Percentiles rank a stretch among this genome's conserved stretches.
phyloP scores from a whole-genome alignment of 2,329 filamentous ascomycete species.

The Lasiodiplodia gonubiensis region DNA sequence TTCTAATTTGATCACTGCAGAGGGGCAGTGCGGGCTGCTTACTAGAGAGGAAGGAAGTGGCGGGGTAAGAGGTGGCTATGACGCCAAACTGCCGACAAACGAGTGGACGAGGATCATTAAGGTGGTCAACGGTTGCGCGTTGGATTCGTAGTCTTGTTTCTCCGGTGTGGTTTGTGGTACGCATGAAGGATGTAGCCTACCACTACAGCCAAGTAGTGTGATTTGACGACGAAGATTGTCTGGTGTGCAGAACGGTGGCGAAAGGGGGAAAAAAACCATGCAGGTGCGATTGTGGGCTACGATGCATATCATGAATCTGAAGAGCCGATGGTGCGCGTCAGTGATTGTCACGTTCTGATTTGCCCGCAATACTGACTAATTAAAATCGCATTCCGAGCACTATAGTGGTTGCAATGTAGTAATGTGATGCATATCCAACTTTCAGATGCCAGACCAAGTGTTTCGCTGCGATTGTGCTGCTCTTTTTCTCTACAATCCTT shows the following conservation, averaged over 20 bases:
- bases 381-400: background rate
- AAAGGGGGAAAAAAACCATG: background rate
- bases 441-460: background rate
- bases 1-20: background rate
- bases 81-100: background rate
- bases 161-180: background rate
- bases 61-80: background rate
- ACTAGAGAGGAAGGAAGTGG: background rate
- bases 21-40: background rate
- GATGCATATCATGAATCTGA: background rate
- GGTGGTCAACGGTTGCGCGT: background rate
- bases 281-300: background rate
- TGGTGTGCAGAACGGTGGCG: background rate
- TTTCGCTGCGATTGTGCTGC: background rate
- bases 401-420: background rate
- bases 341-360: background rate
- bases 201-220: background rate
- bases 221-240: background rate
- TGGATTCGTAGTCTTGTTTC: background rate
- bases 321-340: background rate
- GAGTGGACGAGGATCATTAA: slow-evolving; percentile 8
- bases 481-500: background rate
- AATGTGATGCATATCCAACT: background rate
- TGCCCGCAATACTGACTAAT: background rate
- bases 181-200: background rate